These are phyloP conservation scores for Simmondsia chinensis DNA, from an alignment of 148 eudicot species.

Conservation along the genomic window DNA sequence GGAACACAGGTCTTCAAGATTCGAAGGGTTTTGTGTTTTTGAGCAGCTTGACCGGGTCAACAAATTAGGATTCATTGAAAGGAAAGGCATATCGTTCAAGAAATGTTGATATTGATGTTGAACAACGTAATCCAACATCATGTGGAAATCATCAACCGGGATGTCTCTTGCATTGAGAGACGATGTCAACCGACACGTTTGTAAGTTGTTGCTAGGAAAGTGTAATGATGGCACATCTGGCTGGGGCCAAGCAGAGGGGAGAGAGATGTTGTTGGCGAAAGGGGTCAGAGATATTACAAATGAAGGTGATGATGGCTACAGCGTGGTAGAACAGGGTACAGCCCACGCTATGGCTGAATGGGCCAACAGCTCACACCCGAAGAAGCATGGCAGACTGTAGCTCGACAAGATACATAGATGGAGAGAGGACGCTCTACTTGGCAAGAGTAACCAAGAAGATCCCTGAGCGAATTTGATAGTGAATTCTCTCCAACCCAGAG, in stretches of 20 bases:
- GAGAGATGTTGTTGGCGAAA: conserved; percentile 39
- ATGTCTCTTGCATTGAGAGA: conserved; percentile 67
- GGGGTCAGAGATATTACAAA: too few species aligned
- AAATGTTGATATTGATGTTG: conserved; percentile 44
- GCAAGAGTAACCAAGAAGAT: too few species aligned
- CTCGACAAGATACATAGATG: too few species aligned
- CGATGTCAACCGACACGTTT: conserved; percentile 59
- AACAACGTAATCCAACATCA: conserved; percentile 26
- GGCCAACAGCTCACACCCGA: too few species aligned
- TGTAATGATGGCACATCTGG: conserved; percentile 53
- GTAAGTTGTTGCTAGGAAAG: conserved; percentile 56
- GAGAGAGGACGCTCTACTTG: too few species aligned
- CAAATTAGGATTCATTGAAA: conserved; percentile 20
- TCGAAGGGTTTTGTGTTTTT: conserved; percentile 39
- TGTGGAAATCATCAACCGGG: conserved; percentile 21
- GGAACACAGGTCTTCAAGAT: conserved; percentile 49
- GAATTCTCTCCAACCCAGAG: too few species aligned
- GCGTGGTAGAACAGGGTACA: too few species aligned
- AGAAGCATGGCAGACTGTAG: too few species aligned
- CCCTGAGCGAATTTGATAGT: too few species aligned
- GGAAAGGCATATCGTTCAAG: conserved; percentile 33
- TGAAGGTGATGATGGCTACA: too few species aligned
- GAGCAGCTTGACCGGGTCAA: conserved; percentile 35
- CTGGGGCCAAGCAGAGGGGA: conserved; percentile 42
- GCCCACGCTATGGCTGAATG: too few species aligned